phyloP scores from a whole-genome alignment of 768 basidiomycete species.

The Leccinum disarticulatum region DNA sequence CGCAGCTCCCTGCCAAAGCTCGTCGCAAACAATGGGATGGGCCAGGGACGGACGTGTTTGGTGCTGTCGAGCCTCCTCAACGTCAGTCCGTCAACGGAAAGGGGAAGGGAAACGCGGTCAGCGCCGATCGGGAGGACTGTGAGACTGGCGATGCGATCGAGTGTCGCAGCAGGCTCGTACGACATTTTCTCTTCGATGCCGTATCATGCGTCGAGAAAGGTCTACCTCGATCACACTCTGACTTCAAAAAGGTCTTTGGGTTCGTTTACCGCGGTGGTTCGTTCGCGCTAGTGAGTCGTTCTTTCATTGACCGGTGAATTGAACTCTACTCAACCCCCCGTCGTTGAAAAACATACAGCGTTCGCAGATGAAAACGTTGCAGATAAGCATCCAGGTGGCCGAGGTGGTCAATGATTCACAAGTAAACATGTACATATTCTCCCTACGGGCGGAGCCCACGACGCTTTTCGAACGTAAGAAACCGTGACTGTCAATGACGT shows the following conservation, averaged over 20 bases:
- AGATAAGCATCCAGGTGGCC: slow-evolving; percentile 27
- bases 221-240: slow-evolving; percentile 35
- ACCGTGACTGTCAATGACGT: slow-evolving; percentile 10
- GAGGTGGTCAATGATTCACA: not conserved
- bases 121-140: slow-evolving; percentile 24
- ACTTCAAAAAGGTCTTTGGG: slow-evolving; percentile 42
- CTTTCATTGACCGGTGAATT: not conserved
- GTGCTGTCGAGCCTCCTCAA: slow-evolving; percentile 21
- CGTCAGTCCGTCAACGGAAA: slow-evolving; percentile 29
- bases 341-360: slow-evolving; percentile 18
- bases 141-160: slow-evolving; percentile 41
- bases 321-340: not conserved
- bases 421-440: slow-evolving; percentile 36
- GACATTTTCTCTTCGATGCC: slow-evolving; percentile 14
- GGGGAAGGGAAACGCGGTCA: slow-evolving; percentile 37
- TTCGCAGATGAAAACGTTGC: slow-evolving; percentile 27
- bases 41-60: slow-evolving; percentile 33
- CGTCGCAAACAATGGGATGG: slow-evolving; percentile 16
- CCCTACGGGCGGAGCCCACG: not conserved
- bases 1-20: slow-evolving; percentile 39
- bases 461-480: not conserved
- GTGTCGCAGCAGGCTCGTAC: slow-evolving; percentile 61
- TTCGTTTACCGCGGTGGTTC: slow-evolving; percentile 40
- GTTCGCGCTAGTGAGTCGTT: slow-evolving; percentile 40
- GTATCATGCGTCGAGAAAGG: slow-evolving; percentile 21